Evolutionary conservation across 2,329 filamentous ascomycete species (phyloP).

Genomic region (Fusarium sublunatum): DNA sequence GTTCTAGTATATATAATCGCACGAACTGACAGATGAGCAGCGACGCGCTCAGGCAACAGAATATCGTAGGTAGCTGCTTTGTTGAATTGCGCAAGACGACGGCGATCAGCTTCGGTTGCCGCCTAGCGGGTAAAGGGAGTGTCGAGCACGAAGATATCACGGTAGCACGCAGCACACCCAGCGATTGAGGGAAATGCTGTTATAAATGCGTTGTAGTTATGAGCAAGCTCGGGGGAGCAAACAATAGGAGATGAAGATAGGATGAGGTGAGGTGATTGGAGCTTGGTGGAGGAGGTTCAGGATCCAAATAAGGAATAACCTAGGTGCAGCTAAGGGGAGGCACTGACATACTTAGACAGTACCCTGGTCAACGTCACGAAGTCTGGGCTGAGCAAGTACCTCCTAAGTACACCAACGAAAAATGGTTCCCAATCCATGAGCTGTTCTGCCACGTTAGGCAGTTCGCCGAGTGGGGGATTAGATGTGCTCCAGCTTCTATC

Average conservation of each 20-base stretch:
- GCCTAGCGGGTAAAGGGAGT: background rate
- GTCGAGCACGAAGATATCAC: background rate
- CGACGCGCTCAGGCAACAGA: constrained; percentile 26
- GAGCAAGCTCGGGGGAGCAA: background rate
- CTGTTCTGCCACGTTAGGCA: constrained; percentile 3
- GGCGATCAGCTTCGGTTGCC: constrained; percentile 1
- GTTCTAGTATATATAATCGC: constrained; percentile 6
- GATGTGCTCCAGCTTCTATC: no score
- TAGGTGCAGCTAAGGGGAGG: constrained; percentile 9
- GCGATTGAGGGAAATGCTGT: constrained; percentile 2
- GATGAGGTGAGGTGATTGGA: constrained; percentile 34
- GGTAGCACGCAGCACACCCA: background rate
- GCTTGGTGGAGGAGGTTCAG: constrained; percentile 26
- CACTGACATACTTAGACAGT: background rate
- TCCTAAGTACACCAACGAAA: background rate
- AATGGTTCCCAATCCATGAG: background rate
- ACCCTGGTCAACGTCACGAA: background rate
- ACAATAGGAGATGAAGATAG: constrained; percentile 13
- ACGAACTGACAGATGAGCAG: background rate
- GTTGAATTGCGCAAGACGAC: constrained; percentile 25
- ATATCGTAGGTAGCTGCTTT: constrained; percentile 6
- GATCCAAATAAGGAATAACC: constrained; percentile 30
- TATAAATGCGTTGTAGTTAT: background rate
- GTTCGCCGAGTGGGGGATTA: no score
- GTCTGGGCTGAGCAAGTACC: background rate